phyloP scores from a whole-genome alignment of 73 alveolate genomes.

The Blepharisma stoltei region DNA sequence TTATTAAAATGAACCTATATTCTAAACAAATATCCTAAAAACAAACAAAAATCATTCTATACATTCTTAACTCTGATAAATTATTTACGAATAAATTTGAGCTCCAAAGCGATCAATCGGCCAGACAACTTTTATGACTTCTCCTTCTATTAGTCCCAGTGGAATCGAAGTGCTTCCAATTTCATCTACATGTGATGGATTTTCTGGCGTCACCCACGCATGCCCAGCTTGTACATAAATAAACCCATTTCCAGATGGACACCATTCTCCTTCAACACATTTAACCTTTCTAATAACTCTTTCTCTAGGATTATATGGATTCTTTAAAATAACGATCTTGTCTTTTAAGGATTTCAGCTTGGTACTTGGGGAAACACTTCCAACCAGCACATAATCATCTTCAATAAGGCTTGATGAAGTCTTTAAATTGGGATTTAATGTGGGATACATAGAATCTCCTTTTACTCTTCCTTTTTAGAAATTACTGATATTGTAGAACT shows the following conservation, averaged over 20 bases:
- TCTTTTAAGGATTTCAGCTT: conserved; percentile 8
- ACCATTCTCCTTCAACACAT: conserved; percentile 28
- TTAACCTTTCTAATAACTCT: conserved; percentile 3
- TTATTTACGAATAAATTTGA: no score
- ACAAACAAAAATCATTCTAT: no score
- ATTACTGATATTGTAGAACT: conserved; percentile 5
- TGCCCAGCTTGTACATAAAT: conserved; percentile 14
- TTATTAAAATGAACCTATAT: no score
- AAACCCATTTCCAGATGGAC: conserved; percentile 12
- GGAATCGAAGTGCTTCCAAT: not conserved
- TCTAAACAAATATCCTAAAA: no score
- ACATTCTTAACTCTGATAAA: no score
- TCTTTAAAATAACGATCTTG: not conserved
- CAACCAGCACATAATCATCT: conserved; percentile 17
- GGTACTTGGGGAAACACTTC: not conserved
- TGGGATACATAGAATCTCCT: conserved; percentile 1
- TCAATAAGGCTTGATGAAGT: conserved; percentile 20
- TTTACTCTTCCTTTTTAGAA: conserved; percentile 24
- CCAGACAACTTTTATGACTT: not conserved
- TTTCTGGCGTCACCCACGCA: not conserved
- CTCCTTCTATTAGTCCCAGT: conserved; percentile 1
- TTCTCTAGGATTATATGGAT: not conserved
- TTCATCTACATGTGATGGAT: not conserved
- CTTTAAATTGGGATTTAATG: not conserved
- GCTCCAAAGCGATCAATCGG: conserved; percentile 10